Percentiles rank a stretch among this genome's conserved stretches.
Evolutionary conservation across 768 basidiomycete genomes (phyloP).

Genomic region (Botryobasidium botryosum): DNA sequence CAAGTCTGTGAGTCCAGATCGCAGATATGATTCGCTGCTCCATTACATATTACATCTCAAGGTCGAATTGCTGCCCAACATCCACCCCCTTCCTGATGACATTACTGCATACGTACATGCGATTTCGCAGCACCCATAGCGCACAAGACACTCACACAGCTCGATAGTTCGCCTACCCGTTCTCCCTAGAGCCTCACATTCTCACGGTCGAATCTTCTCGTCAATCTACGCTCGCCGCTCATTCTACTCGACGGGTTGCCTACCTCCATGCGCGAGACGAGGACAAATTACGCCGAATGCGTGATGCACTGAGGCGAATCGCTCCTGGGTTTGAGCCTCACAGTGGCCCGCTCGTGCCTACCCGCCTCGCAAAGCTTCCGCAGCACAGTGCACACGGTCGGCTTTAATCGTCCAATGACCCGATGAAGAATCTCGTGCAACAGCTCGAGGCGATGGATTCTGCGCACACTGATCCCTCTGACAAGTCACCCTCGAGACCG

Average conservation of each 20-base stretch:
- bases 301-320: slow-evolving; percentile 54
- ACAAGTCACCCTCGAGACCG: too few relatives aligned
- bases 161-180: slow-evolving; percentile 88
- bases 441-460: slow-evolving; percentile 55
- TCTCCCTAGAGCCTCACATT: slow-evolving; percentile 78
- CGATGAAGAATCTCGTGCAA: slow-evolving; percentile 69
- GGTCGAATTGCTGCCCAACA: slow-evolving; percentile 78
- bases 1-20: slow-evolving; percentile 33
- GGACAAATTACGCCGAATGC: slow-evolving; percentile 50
- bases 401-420: neutral
- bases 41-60: slow-evolving; percentile 18
- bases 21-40: slow-evolving; percentile 12
- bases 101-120: slow-evolving; percentile 68
- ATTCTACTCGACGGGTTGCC: slow-evolving; percentile 49
- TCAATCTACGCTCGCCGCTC: slow-evolving; percentile 43
- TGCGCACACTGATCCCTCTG: too few relatives aligned
- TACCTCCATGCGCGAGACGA: slow-evolving; percentile 55
- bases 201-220: slow-evolving; percentile 60
- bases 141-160: slow-evolving; percentile 3
- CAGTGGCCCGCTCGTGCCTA: slow-evolving; percentile 41
- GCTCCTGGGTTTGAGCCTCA: slow-evolving; percentile 74
- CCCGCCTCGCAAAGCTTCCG: slow-evolving; percentile 8
- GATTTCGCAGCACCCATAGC: neutral
- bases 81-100: slow-evolving; percentile 86
- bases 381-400: neutral